Base-by-base conservation (phyloP, 345 rosid species). In the Eucalyptus leucophloia region DNA sequence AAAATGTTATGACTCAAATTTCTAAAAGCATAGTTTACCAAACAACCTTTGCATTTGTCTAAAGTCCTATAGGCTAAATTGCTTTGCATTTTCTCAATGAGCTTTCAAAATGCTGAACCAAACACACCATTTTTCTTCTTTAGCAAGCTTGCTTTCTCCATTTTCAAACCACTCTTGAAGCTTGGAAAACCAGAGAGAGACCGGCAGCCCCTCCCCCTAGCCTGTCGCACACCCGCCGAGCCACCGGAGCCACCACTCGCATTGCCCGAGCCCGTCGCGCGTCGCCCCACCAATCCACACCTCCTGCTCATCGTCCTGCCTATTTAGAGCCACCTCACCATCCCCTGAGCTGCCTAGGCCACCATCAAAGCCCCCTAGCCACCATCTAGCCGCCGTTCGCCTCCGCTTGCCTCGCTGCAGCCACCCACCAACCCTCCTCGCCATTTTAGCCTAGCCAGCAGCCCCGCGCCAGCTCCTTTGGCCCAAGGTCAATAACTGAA, bases 261-360 rank as follows among this genome's bases (percentile, higher is more conserved):
- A 0, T 18, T 1, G 1, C 18, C 7, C 0, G 1, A 49, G 51
- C 51, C 7, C 1, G 1, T 49, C 1, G 7, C 1, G 0, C 0
- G 3, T 49, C 7, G 1, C 51, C 51, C 18, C 0, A 0, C 51
- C 18, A 15, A 0, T 49, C 51, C 1, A 3, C 0, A 0, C 18
- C 51, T 5, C 7, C 0, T 49, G 18, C 51, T 49, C 18, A 0
- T 49, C 7, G 3, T 49, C 51, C 18, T 7, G 0, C 19, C 19
- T 50, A 0, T 50, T 50, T 1, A 1, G 0, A 50, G 53, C 53
- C 18, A 15, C 53, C 19, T 50, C 0, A 7, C 0, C 3, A 1
- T 0, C 19, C 19, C 53, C 19, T 1, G 0, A 50, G 1, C 18
- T 50, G 19, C 53, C 0, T 50, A 50, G 19, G 53, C 19, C 53